Evolutionary conservation across 2,329 filamentous ascomycete genomes (phyloP).

Genomic region (Ascochyta fabae): DNA sequence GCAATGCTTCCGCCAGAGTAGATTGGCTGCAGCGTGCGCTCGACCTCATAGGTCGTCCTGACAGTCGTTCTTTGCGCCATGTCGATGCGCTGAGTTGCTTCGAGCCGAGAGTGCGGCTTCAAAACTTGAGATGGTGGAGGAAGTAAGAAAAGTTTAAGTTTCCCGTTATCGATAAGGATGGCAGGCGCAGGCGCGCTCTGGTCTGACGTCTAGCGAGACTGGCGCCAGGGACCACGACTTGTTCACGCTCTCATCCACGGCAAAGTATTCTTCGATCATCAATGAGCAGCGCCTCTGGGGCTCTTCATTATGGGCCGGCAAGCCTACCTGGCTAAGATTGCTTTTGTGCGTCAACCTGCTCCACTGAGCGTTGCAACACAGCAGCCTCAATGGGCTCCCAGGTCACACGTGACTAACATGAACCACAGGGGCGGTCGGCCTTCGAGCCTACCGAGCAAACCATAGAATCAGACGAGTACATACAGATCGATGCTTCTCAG

Average conservation of each 20-base stretch:
- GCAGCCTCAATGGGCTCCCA: not conserved
- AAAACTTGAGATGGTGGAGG: slow-evolving; percentile 7
- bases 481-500: slow-evolving; percentile 35
- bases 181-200: not conserved
- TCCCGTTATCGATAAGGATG: slow-evolving; percentile 43
- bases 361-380: not conserved
- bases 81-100: slow-evolving; percentile 17
- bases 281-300: not conserved
- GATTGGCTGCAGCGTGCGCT: slow-evolving; percentile 85
- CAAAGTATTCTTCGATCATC: not conserved
- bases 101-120: slow-evolving; percentile 12
- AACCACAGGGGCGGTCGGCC: slow-evolving; percentile 49
- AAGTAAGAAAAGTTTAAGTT: slow-evolving; percentile 44
- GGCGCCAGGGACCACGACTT: slow-evolving; percentile 5
- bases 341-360: slow-evolving; percentile 37
- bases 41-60: slow-evolving; percentile 89
- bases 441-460: slow-evolving; percentile 45
- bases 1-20: slow-evolving; percentile 90
- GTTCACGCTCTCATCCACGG: not conserved
- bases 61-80: slow-evolving; percentile 63
- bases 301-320: slow-evolving; percentile 42
- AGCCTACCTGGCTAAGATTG: slow-evolving; percentile 48
- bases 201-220: slow-evolving; percentile 4
- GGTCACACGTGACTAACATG: slow-evolving; percentile 23
- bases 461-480: slow-evolving; percentile 33